Conservation (phyloP, 345 rosid genomes). For the Lepidium didymum region DNA sequence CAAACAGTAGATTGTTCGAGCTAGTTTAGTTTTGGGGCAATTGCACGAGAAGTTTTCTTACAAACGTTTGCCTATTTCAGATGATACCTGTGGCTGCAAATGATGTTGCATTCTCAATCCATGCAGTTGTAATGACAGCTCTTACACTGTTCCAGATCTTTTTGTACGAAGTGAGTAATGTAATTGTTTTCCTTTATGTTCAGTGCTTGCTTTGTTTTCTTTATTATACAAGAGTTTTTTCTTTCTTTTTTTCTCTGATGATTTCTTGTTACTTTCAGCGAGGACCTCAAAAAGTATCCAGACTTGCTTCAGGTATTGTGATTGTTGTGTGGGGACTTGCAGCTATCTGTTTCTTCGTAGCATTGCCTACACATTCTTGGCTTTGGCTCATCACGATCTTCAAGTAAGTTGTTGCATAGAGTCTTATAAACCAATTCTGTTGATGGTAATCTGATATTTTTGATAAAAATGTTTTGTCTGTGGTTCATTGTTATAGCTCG, state of each 20-base stretch:
- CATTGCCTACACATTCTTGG: conserved; percentile 70
- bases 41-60: background rate
- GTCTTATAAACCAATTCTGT: background rate
- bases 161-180: conserved; percentile 59
- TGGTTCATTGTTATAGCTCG: conserved; percentile 48
- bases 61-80: conserved; percentile 30
- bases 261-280: conserved; percentile 41
- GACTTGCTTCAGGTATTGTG: conserved; percentile 47
- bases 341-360: conserved; percentile 66
- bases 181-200: background rate
- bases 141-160: conserved; percentile 59
- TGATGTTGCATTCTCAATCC: conserved; percentile 89
- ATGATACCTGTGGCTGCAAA: conserved; percentile 94
- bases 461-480: background rate
- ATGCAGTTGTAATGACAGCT: conserved; percentile 77
- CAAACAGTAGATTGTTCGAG: background rate
- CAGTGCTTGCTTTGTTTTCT: background rate
- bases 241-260: conserved; percentile 5
- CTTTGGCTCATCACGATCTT: conserved; percentile 75
- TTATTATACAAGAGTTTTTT: background rate
- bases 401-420: conserved; percentile 45
- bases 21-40: background rate
- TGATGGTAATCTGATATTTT: background rate
- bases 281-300: conserved; percentile 72
- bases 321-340: conserved; percentile 48